Evolutionary conservation across 2,329 filamentous ascomycete genomes (phyloP).

Genomic region (Coniochaeta sp.): DNA sequence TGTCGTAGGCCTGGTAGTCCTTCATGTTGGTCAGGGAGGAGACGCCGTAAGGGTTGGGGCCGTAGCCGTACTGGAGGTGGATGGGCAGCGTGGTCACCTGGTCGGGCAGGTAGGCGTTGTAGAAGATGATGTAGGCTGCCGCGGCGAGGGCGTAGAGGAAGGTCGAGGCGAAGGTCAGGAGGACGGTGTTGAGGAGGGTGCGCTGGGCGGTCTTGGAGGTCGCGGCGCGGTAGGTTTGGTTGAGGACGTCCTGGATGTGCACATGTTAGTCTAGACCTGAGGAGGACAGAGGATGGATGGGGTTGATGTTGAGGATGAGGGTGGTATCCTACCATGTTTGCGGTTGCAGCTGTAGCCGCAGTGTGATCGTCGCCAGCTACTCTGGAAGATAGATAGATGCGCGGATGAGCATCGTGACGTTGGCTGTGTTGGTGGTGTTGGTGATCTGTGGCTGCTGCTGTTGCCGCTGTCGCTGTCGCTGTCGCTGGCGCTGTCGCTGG

Average conservation of each 20-base stretch:
- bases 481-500: neutral
- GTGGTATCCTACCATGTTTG: neutral
- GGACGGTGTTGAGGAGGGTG: conserved; percentile 36
- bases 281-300: no score
- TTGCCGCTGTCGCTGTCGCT: neutral
- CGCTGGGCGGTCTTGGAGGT: conserved; percentile 46
- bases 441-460: neutral
- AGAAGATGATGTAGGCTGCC: conserved; percentile 44
- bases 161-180: conserved; percentile 34
- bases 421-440: neutral
- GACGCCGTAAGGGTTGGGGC: conserved; percentile 45
- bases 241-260: conserved; percentile 10
- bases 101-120: conserved; percentile 49
- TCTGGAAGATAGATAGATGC: neutral
- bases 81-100: conserved; percentile 44
- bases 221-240: conserved; percentile 23
- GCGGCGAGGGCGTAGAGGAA: conserved; percentile 40
- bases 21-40: conserved; percentile 49
- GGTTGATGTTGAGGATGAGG: neutral
- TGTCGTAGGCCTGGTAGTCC: conserved; percentile 74
- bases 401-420: neutral
- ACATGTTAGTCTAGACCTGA: neutral
- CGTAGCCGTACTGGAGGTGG: conserved; percentile 52
- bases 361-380: neutral
- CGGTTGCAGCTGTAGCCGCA: neutral